Evolutionary conservation across 2,329 filamentous ascomycete genomes (phyloP).

Genomic region (Fusarium newnesense): DNA sequence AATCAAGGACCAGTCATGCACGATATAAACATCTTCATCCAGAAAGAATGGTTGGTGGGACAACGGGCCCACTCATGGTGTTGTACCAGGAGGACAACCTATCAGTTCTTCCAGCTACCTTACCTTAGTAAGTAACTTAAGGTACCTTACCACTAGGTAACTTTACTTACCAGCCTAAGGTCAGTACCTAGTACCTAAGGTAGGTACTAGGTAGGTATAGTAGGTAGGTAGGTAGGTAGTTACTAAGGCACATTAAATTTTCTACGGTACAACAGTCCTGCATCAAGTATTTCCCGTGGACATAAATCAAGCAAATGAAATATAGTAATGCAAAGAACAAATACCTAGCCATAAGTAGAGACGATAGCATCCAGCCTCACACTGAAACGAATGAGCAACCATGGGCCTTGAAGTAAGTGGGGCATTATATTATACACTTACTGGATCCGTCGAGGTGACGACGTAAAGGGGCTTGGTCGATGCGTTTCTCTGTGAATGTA

Average conservation of each 20-base stretch:
- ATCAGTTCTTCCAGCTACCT: neutral
- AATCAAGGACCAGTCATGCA: neutral
- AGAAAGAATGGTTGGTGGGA: constrained; percentile 35
- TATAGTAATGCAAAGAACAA: constrained; percentile 4
- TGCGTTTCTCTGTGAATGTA: constrained; percentile 20
- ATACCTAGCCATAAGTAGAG: neutral
- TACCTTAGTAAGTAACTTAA: no score
- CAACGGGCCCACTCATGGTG: constrained; percentile 24
- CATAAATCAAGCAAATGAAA: neutral
- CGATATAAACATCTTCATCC: neutral
- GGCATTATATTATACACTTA: constrained; percentile 30
- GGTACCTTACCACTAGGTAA: neutral
- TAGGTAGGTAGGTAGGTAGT: neutral
- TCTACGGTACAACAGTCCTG: neutral
- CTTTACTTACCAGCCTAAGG: neutral
- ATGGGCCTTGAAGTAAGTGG: constrained; percentile 50
- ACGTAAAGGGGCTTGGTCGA: constrained; percentile 36
- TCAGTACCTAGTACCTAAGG: no score
- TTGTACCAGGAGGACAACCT: neutral
- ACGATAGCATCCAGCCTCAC: constrained; percentile 2
- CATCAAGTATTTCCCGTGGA: neutral
- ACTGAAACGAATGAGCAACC: constrained; percentile 51
- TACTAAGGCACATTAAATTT: neutral
- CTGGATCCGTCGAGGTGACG: constrained; percentile 39
- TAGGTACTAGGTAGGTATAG: no score